A percentile compares a stretch with the other conserved stretches of the same genome.
phyloP scores from a whole-genome alignment of 257 asterid species.

The Craterostigma plantagineum region DNA sequence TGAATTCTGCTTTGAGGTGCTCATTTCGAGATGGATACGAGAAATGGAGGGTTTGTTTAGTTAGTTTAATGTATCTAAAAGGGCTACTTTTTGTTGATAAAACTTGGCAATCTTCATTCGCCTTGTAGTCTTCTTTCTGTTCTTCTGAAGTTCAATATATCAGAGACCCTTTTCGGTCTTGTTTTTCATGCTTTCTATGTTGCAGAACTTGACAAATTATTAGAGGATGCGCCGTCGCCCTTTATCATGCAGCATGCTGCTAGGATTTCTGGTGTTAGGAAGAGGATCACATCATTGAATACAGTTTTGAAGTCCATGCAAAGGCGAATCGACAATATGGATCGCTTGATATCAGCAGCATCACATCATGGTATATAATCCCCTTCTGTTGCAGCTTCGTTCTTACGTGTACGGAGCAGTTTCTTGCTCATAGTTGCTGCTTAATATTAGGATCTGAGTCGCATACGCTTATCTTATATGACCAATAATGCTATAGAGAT shows the following conservation, averaged over 20 bases:
- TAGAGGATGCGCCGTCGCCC: slow-evolving; percentile 90
- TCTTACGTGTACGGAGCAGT: too few species aligned
- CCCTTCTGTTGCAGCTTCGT: slow-evolving; percentile 2
- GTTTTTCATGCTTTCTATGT: neutral
- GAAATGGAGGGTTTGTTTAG: too few species aligned
- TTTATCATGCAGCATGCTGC: slow-evolving; percentile 93
- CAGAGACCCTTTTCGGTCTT: too few species aligned
- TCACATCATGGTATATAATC: slow-evolving; percentile 29
- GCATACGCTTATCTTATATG: too few species aligned
- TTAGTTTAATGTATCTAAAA: too few species aligned
- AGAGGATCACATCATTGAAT: slow-evolving; percentile 62
- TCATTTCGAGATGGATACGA: too few species aligned
- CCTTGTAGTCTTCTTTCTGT: neutral
- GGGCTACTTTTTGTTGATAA: too few species aligned
- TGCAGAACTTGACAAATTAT: slow-evolving; percentile 80
- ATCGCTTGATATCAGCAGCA: slow-evolving; percentile 54
- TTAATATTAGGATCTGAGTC: too few species aligned
- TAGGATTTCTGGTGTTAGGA: slow-evolving; percentile 76
- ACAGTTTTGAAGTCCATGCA: slow-evolving; percentile 81
- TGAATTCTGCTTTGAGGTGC: neutral
- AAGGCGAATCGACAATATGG: slow-evolving; percentile 73
- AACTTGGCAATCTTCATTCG: too few species aligned
- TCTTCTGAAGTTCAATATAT: neutral
- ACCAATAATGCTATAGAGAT: too few species aligned
- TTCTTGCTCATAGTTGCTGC: too few species aligned